Conservation (phyloP, 345 rosid genomes). For the Odontarrhena argentea region DNA sequence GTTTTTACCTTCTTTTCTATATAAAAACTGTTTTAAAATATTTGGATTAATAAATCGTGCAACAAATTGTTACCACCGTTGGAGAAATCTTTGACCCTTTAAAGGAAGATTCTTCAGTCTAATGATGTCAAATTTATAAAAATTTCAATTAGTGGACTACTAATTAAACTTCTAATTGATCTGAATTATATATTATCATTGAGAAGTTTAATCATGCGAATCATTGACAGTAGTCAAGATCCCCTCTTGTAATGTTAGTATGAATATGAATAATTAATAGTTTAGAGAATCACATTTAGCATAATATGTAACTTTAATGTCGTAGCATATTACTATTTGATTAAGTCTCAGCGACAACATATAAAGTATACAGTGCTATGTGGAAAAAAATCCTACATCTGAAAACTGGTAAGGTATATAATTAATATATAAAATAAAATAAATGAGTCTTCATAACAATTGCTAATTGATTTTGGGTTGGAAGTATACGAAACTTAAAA, state of each 20-base stretch:
- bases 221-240: conserved; percentile 35
- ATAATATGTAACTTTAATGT: background rate
- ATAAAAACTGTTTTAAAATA: conserved; percentile 16
- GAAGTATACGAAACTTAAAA: too few relatives aligned
- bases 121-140: conserved; percentile 7
- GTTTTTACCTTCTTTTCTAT: background rate
- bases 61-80: conserved; percentile 10
- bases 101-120: conserved; percentile 21
- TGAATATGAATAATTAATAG: background rate
- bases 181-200: background rate
- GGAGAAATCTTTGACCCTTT: conserved; percentile 30
- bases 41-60: conserved; percentile 13
- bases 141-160: conserved; percentile 19
- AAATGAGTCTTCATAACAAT: too few relatives aligned
- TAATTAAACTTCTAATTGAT: conserved; percentile 2
- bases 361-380: background rate
- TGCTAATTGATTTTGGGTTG: too few relatives aligned
- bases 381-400: too few relatives aligned
- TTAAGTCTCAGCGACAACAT: background rate
- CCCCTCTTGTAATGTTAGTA: conserved; percentile 19
- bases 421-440: too few relatives aligned
- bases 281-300: conserved; percentile 4
- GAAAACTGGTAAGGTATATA: too few relatives aligned
- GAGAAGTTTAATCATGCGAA: conserved; percentile 12
- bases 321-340: background rate